These are phyloP conservation scores for Rhizopus sp. DNA, from an alignment of 371 early-diverging fungal species.

Conservation along the genomic window DNA sequence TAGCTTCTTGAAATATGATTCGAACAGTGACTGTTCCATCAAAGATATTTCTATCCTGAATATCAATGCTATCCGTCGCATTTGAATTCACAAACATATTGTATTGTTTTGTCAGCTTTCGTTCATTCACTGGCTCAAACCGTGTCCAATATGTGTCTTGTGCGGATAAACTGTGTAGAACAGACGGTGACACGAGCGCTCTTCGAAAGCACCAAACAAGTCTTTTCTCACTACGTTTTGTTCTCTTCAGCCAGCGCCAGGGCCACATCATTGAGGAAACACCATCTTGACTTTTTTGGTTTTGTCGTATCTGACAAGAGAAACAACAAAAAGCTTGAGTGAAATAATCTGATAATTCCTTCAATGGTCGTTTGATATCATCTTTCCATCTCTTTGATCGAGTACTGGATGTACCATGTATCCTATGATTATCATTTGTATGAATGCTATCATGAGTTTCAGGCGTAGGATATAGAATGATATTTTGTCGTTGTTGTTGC, in stretches of 20 bases:
- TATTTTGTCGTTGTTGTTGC: too few species aligned
- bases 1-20: conserved; percentile 15
- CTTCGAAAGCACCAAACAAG: not conserved
- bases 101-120: conserved; percentile 3
- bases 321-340: too few species aligned
- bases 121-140: conserved; percentile 20
- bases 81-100: not conserved
- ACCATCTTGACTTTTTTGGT: not conserved
- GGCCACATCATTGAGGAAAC: not conserved
- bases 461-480: too few species aligned
- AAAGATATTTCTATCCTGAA: conserved; percentile 14
- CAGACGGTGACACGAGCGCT: not conserved
- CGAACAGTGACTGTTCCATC: conserved; percentile 3
- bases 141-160: conserved; percentile 7
- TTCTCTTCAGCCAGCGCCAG: too few species aligned
- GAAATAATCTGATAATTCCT: too few species aligned
- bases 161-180: not conserved
- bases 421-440: too few species aligned
- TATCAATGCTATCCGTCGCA: not conserved
- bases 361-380: too few species aligned
- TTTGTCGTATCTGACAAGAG: not conserved
- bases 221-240: not conserved
- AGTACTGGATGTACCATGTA: too few species aligned
- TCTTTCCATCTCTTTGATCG: too few species aligned
- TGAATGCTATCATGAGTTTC: too few species aligned